Evolutionary conservation across 768 basidiomycete species (phyloP).

Genomic region (Porphyrellus cyaneotinctus): DNA sequence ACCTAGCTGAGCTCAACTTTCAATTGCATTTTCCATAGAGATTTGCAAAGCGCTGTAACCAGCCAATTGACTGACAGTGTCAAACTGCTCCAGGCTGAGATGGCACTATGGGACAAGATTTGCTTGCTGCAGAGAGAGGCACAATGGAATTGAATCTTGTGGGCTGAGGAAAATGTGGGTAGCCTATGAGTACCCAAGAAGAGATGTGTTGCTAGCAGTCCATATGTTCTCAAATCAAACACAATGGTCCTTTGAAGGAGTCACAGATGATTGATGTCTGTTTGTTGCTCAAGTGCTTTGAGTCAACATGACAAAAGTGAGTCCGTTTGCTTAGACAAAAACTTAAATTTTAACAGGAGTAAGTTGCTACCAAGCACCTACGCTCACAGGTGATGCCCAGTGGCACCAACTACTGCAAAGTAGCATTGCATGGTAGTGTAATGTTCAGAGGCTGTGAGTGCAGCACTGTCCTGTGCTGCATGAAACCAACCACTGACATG

Average conservation of each 20-base stretch:
- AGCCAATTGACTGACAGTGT: slow-evolving; percentile 39
- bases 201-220: slow-evolving; percentile 24
- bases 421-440: too few relatives aligned
- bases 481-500: too few relatives aligned
- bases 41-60: too few relatives aligned
- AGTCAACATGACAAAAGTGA: neutral
- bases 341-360: too few relatives aligned
- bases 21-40: too few relatives aligned
- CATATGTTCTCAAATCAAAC: slow-evolving; percentile 12
- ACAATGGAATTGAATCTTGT: slow-evolving; percentile 33
- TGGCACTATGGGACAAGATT: slow-evolving; percentile 62
- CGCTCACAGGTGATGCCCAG: too few relatives aligned
- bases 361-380: too few relatives aligned
- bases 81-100: slow-evolving; percentile 66
- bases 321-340: too few relatives aligned
- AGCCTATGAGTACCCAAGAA: slow-evolving; percentile 42
- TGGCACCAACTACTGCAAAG: too few relatives aligned
- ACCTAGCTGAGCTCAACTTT: too few relatives aligned
- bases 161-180: slow-evolving; percentile 61
- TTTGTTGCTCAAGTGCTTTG: slow-evolving; percentile 15
- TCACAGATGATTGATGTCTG: slow-evolving; percentile 13
- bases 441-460: too few relatives aligned
- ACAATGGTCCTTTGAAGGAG: neutral
- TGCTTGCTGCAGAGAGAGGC: slow-evolving; percentile 49
- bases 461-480: too few relatives aligned